Evolutionary conservation across 176 grass and related monocot genomes (phyloP).

Genomic region (Cenchrus americanus): DNA sequence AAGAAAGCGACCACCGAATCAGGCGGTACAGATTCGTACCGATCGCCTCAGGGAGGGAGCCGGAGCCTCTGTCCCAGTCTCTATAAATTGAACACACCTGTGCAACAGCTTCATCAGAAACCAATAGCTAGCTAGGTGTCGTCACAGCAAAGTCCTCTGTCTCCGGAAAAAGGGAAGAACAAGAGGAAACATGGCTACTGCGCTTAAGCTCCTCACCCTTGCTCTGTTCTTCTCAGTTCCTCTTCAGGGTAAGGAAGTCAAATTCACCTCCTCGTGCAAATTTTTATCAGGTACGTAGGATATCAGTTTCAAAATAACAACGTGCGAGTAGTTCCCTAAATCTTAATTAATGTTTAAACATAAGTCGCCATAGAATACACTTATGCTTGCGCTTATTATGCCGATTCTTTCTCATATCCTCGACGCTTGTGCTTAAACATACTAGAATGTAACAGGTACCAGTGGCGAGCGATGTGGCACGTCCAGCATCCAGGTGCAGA

Average conservation of each 20-base stretch:
- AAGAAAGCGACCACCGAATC: not conserved
- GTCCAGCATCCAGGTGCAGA: conserved; percentile 62
- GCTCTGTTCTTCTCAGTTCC: not conserved
- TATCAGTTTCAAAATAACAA: no score
- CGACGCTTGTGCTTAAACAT: no score
- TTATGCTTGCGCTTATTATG: no score
- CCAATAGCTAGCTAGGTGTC: not conserved
- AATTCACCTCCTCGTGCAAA: not conserved
- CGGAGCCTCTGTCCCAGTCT: not conserved
- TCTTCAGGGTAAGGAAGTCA: not conserved
- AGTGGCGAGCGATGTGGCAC: conserved; percentile 25
- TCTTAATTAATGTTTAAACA: no score
- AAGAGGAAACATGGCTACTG: not conserved
- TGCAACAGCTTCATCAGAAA: not conserved
- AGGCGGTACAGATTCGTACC: not conserved
- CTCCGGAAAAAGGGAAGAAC: not conserved
- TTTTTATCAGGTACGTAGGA: no score
- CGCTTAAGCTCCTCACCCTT: not conserved
- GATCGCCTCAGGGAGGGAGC: not conserved
- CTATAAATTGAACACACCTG: conserved; percentile 27
- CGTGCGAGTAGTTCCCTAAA: no score
- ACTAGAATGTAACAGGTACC: conserved; percentile 31
- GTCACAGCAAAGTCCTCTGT: not conserved
- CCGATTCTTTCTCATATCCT: no score
- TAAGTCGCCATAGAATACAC: no score